Conservation (phyloP, 768 basidiomycete genomes). For the Pleurotus cornucopiae region DNA sequence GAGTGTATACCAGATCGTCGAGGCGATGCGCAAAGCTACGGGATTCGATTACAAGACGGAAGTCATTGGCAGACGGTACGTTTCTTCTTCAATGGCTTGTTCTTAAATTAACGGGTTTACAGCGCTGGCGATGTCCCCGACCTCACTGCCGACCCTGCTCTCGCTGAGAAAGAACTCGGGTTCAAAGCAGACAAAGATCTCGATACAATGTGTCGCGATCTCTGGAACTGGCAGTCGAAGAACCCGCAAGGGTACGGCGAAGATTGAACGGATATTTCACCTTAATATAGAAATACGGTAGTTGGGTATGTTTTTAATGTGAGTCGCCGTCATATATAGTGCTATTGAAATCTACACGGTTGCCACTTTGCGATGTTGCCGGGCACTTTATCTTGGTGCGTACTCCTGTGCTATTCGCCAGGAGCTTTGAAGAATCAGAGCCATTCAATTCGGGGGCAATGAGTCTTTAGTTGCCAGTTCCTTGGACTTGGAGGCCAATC, state of each 20-base stretch:
- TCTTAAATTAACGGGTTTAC: conserved; percentile 4
- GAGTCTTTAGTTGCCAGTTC: no score
- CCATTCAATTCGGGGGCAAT: no score
- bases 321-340: no score
- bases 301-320: neutral
- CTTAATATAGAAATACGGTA: neutral
- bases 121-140: conserved; percentile 95
- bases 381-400: no score
- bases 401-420: no score
- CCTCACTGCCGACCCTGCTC: conserved; percentile 86
- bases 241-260: conserved; percentile 75
- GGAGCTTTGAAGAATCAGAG: no score
- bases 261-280: neutral
- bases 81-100: conserved; percentile 12
- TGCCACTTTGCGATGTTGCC: no score
- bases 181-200: conserved; percentile 81
- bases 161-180: conserved; percentile 90
- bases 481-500: no score
- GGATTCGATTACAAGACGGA: conserved; percentile 87
- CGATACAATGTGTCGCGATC: conserved; percentile 90
- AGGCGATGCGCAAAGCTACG: conserved; percentile 91
- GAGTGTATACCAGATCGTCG: conserved; percentile 90
- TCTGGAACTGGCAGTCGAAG: conserved; percentile 99
- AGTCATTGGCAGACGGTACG: conserved; percentile 86
- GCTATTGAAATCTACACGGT: no score